Conservation (phyloP, 495 filamentous ascomycete species). For the Trichodelitschia bisporula region DNA sequence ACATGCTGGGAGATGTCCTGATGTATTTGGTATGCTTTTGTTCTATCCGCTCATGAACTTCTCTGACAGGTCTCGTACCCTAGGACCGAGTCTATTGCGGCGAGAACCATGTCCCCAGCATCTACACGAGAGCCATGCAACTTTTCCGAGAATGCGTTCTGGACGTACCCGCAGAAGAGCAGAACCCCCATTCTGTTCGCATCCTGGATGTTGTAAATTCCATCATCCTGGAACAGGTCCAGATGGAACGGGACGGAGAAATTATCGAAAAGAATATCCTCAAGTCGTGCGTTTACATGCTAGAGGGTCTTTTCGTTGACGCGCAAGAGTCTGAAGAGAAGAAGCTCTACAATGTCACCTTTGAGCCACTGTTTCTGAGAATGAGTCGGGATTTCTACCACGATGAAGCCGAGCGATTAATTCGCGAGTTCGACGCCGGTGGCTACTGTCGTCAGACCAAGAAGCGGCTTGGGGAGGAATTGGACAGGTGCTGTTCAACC, state of each 20-base stretch:
- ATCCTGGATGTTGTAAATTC: conserved; percentile 51
- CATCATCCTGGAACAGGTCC: conserved; percentile 73
- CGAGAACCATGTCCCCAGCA: conserved; percentile 47
- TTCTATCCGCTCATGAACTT: neutral
- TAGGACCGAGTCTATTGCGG: conserved; percentile 54
- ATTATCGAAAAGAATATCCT: conserved; percentile 66
- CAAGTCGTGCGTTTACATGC: conserved; percentile 66
- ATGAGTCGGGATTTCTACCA: conserved; percentile 52
- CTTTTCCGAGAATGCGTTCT: conserved; percentile 73
- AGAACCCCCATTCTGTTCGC: neutral
- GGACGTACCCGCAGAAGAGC: neutral
- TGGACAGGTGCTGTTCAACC: conserved; percentile 54
- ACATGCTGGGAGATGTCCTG: conserved; percentile 88
- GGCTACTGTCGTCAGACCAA: conserved; percentile 61
- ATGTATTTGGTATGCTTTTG: conserved; percentile 68
- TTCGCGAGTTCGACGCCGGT: conserved; percentile 56
- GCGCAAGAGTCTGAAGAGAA: conserved; percentile 44
- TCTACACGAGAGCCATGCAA: conserved; percentile 62
- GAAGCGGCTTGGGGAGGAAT: conserved; percentile 54
- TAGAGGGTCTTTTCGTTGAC: conserved; percentile 72
- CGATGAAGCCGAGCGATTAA: conserved; percentile 41
- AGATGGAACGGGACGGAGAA: conserved; percentile 76
- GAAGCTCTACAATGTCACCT: conserved; percentile 62
- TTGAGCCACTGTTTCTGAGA: conserved; percentile 54
- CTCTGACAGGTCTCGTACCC: neutral